These are phyloP conservation scores for Myriangium duriaei DNA, from an alignment of 2,329 filamentous ascomycete genomes.

Conservation along the genomic window DNA sequence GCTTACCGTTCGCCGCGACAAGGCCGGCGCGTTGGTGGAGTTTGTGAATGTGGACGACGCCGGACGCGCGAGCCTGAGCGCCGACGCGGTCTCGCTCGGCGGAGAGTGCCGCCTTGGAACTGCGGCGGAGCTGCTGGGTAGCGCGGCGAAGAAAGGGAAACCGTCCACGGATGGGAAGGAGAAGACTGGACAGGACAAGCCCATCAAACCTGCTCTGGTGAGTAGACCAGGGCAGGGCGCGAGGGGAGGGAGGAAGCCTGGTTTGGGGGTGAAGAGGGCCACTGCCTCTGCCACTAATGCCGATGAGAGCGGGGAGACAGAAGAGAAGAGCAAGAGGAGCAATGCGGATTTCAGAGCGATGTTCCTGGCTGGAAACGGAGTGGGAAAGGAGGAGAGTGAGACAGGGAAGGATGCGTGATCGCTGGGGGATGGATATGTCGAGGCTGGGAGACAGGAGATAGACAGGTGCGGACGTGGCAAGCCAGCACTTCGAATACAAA, in stretches of 20 bases:
- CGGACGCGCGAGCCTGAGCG: conserved; percentile 51
- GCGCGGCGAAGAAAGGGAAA: conserved; percentile 25
- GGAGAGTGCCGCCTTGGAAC: conserved; percentile 30
- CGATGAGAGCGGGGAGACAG: conserved; percentile 8
- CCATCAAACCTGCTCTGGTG: conserved; percentile 22
- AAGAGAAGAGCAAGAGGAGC: conserved; percentile 29
- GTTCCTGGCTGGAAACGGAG: conserved; percentile 31
- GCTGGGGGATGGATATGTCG: no score
- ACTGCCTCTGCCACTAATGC: conserved; percentile 16
- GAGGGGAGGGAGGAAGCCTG: conserved; percentile 33
- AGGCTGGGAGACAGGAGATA: no score
- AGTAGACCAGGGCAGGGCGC: conserved; percentile 32
- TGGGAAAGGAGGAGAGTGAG: conserved; percentile 3
- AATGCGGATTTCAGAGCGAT: conserved; percentile 47
- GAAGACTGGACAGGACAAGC: conserved; percentile 11
- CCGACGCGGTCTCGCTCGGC: conserved; percentile 29
- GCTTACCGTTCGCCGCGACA: conserved; percentile 65
- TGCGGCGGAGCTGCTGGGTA: conserved; percentile 5
- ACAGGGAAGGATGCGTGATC: conserved; percentile 14
- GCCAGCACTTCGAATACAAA: no score
- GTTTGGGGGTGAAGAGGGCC: conserved; percentile 37
- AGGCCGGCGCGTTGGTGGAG: conserved; percentile 77
- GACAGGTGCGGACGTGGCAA: no score
- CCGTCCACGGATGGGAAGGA: conserved; percentile 11
- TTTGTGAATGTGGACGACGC: conserved; percentile 58